Evolutionary conservation across 306 rosid genomes (phyloP), one percentile per base, ranked within the genome.

Genomic region (Citrullus amarus): DNA sequence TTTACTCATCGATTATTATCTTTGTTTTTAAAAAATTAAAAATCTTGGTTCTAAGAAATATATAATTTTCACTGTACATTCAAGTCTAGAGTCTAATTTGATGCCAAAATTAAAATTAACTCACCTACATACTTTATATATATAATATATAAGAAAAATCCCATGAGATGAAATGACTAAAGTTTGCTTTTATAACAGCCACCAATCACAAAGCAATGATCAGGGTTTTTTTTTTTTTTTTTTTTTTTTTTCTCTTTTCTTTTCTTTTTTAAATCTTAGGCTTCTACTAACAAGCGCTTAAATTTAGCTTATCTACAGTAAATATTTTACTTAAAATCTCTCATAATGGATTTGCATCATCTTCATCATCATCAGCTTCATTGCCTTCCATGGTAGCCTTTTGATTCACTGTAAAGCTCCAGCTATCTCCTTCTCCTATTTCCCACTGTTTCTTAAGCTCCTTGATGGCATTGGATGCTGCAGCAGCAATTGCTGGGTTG

Each of bases 361-460:
- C 79, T 28, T 89, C 90, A 57, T 71, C 85, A 34, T 55, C 59
- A 18, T 74, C 85, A 83, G 50, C 79, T 65, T 79, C 75, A 50
- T 53, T 87, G 53, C 58, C 90, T 53, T 80, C 86, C 69, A 87
- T 86, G 80, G 54, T 66, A 71, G 78, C 56, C 81, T 78, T 81
- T 78, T 79, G 88, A 80, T 88, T 87, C 93, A 92, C 81, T 86
- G 83, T 89, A 79, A 95, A 92, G 63, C 93, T 88, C 96, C 96
- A 95, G 88, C 91, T 89, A 76, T 95, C 98, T 41, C 97, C 98
- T 74, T 95, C 99, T 80, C 85, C 85, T 66, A 95, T 92, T 81
- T 91, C 92, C 99, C 99, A 95, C 80, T 95, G 99, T 80, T 88
- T 95, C 88, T 92, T 95, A 84, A 95, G 96, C 84, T 89, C 99